Evolutionary conservation across 148 eudicot species (phyloP).

Genomic region (Amaranthus cruentus): DNA sequence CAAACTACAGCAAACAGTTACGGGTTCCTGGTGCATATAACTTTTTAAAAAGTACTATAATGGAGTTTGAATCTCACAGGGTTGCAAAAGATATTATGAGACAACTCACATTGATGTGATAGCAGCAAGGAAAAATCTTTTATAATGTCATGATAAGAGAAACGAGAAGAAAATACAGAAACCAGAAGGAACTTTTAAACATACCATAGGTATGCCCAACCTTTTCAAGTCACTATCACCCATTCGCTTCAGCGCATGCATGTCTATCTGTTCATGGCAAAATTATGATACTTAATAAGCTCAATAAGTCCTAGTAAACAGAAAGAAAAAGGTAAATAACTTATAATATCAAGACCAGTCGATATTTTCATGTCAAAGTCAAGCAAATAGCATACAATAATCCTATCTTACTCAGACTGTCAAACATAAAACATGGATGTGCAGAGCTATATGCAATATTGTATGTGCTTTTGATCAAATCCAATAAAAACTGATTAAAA

Average conservation of each 20-base stretch:
- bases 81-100: too few relatives aligned
- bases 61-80: too few relatives aligned
- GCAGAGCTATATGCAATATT: neutral
- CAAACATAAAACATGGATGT: too few relatives aligned
- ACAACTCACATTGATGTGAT: neutral
- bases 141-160: neutral
- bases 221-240: constrained; percentile 80
- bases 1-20: too few relatives aligned
- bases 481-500: too few relatives aligned
- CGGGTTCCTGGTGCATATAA: too few relatives aligned
- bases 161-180: constrained; percentile 1
- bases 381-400: neutral
- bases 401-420: too few relatives aligned
- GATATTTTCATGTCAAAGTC: neutral
- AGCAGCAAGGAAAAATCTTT: neutral
- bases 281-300: constrained; percentile 11
- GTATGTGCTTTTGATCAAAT: neutral
- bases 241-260: constrained; percentile 75
- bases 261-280: constrained; percentile 65
- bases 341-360: neutral
- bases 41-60: too few relatives aligned
- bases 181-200: neutral
- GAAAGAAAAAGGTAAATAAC: neutral
- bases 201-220: constrained; percentile 87
- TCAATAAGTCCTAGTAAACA: neutral